Evolutionary conservation across 371 early-diverging fungal species (phyloP).

Genomic region (Chytridium lagenaria): DNA sequence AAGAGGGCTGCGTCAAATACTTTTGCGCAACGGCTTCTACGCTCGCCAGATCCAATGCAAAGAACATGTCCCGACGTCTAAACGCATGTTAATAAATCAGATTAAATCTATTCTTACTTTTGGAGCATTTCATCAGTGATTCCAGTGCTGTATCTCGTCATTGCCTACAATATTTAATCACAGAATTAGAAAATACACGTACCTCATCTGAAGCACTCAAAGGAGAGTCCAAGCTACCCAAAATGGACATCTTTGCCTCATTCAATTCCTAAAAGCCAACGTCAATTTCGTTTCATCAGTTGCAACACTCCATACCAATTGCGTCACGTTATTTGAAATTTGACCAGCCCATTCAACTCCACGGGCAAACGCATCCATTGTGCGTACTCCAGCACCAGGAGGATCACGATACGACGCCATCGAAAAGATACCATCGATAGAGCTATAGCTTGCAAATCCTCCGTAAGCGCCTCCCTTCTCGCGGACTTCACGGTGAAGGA

Average conservation of each 20-base stretch:
- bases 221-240: constrained; percentile 85
- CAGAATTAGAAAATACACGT: constrained; percentile 5
- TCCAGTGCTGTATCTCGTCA: constrained; percentile 75
- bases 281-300: constrained; percentile 38
- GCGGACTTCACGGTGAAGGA: constrained; percentile 91
- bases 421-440: constrained; percentile 79
- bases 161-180: constrained; percentile 52
- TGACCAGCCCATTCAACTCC: constrained; percentile 73
- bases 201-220: constrained; percentile 80
- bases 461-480: constrained; percentile 98
- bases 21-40: constrained; percentile 73
- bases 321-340: constrained; percentile 37
- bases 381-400: constrained; percentile 62
- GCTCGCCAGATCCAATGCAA: constrained; percentile 72
- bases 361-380: constrained; percentile 71
- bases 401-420: constrained; percentile 96
- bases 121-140: constrained; percentile 88
- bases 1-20: constrained; percentile 57
- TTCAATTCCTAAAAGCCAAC: constrained; percentile 63
- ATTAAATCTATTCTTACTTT: constrained; percentile 53
- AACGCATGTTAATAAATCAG: constrained; percentile 17
- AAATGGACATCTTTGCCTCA: constrained; percentile 92
- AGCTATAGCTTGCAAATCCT: constrained; percentile 79
- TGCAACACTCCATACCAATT: constrained; percentile 54
- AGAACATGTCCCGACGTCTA: constrained; percentile 78